A percentile compares a stretch with the other conserved stretches of the same genome.
These are phyloP conservation scores for Bisporella sp. DNA, from an alignment of 2,329 filamentous ascomycete species.

Conservation along the genomic window DNA sequence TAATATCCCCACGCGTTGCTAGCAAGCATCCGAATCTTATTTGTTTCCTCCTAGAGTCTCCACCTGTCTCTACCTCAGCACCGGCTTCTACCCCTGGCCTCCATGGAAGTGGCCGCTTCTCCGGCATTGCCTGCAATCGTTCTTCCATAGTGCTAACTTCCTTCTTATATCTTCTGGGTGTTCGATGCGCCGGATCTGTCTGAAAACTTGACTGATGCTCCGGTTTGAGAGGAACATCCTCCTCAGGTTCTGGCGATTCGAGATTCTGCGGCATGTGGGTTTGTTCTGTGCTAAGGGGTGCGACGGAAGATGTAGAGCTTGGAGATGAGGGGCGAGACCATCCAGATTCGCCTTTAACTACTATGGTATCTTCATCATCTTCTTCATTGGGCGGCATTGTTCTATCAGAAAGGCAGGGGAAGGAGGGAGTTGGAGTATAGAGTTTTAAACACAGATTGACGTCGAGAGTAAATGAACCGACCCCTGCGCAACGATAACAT, in stretches of 20 bases:
- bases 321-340: constrained; percentile 15
- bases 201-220: background rate
- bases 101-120: constrained; percentile 23
- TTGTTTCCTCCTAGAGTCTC: constrained; percentile 26
- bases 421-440: background rate
- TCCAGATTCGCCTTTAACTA: constrained; percentile 18
- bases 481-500: background rate
- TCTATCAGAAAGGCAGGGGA: background rate
- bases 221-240: constrained; percentile 4
- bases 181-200: background rate
- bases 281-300: background rate
- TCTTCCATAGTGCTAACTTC: constrained; percentile 23
- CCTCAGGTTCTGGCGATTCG: constrained; percentile 20
- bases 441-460: background rate
- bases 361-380: constrained; percentile 16
- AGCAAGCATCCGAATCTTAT: constrained; percentile 27
- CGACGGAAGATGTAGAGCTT: constrained; percentile 13
- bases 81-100: constrained; percentile 23
- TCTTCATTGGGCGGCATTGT: constrained; percentile 18
- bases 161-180: constrained; percentile 4
- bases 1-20: constrained; percentile 23
- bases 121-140: constrained; percentile 24
- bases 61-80: constrained; percentile 25
- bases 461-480: background rate
- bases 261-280: constrained; percentile 12